Evolutionary conservation across 2,329 filamentous ascomycete species (phyloP), one percentile per base, ranked within the genome.

Genomic region (Alternaria sp.): DNA sequence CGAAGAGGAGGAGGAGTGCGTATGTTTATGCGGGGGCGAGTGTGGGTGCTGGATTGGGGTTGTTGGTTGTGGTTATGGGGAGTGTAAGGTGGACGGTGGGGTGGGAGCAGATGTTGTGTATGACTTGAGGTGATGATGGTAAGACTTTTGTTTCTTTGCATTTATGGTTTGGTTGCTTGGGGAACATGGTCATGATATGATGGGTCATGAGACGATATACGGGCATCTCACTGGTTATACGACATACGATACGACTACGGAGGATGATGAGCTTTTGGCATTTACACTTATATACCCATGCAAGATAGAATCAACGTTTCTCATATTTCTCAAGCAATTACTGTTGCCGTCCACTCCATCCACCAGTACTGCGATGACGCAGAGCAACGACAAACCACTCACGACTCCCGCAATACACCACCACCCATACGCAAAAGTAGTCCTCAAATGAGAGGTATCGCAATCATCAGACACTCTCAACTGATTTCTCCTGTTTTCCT

Each of bases 61-160:
- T 90, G 11, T 79, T 92, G 84, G 84, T 93, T 23, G 83, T 88
- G 1, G 85, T 94, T 17, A 92, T 95, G 89, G 93, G 93, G 0
- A 89, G 90, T 62, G 80, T 95, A 73, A 81, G 86, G 63, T 96
- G 92, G 93, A 90, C 85, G 21, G 72, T 83, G 6, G 83, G 83
- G 2, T 85, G 77, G 76, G 15, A 58, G 32, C 44, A 43, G 17
- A 53, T 63, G 25, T 12, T 61, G 21, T 63, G 61, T 19, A 2
- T 23, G 46, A 63, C 57, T n/a, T n/a, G n/a, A n/a, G n/a, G 8
- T 63, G 40, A 17, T 56, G 40, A n/a, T n/a, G n/a, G n/a, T n/a
- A n/a, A n/a, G n/a, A n/a, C n/a, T n/a, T n/a, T n/a, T n/a, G 21
- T 23, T 23, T 23, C 6, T 5, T 23, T n/a, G 32, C 32, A 17